Evolutionary conservation across 2,329 filamentous ascomycete genomes (phyloP).

Genomic region (Leptographium lundbergii): DNA sequence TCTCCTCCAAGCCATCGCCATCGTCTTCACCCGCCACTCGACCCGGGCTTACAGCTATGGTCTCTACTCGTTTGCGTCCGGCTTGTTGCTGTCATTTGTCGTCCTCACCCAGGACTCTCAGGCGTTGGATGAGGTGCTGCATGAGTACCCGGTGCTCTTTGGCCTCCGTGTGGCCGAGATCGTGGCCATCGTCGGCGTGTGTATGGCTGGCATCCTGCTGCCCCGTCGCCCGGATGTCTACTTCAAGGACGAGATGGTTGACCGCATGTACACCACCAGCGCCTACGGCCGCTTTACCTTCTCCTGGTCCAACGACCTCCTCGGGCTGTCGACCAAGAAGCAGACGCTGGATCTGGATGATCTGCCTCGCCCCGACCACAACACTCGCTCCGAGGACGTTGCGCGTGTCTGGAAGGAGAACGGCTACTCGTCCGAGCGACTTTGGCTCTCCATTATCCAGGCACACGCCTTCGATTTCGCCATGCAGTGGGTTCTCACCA

Average conservation of each 20-base stretch:
- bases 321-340: constrained; percentile 42
- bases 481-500: constrained; percentile 45
- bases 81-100: constrained; percentile 28
- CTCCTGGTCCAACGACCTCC: constrained; percentile 45
- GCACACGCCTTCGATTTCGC: constrained; percentile 44
- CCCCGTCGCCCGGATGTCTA: constrained; percentile 58
- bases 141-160: constrained; percentile 23
- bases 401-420: constrained; percentile 36
- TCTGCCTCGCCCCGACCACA: constrained; percentile 46
- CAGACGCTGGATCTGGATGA: constrained; percentile 49
- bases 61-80: constrained; percentile 35
- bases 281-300: constrained; percentile 52
- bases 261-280: constrained; percentile 48
- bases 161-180: constrained; percentile 36
- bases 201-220: constrained; percentile 38
- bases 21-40: constrained; percentile 36
- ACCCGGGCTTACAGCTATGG: constrained; percentile 41
- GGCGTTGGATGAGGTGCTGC: constrained; percentile 21
- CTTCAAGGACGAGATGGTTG: constrained; percentile 44
- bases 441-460: constrained; percentile 48
- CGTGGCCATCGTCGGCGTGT: constrained; percentile 28
- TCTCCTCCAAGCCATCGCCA: constrained; percentile 35
- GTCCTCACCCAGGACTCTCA: constrained; percentile 31
- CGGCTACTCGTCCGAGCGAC: constrained; percentile 28
- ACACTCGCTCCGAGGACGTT: constrained; percentile 36